phyloP scores from a whole-genome alignment of 108 stramenopile species.

The Phaeodactylum tricornutum region DNA sequence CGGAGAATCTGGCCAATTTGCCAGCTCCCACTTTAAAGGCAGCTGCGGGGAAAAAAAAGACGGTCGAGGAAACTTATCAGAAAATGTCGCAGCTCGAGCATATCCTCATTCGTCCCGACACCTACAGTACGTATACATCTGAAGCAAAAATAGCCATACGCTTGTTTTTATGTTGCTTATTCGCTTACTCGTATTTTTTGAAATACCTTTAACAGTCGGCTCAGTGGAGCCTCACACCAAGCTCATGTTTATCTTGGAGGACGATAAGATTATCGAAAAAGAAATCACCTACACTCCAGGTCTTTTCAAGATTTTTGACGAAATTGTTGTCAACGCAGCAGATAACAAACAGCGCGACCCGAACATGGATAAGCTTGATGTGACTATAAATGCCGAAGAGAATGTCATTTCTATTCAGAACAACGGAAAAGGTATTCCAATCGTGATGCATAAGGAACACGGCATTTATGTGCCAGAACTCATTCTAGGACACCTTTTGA shows the following conservation, averaged over 20 bases:
- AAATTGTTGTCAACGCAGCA: constrained; percentile 98
- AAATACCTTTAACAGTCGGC: constrained; percentile 40
- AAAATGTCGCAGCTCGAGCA: constrained; percentile 97
- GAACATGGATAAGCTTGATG: constrained; percentile 90
- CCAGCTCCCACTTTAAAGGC: neutral
- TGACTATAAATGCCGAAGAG: constrained; percentile 53
- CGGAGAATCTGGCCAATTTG: too few relatives aligned
- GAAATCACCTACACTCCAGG: constrained; percentile 91
- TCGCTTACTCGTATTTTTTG: neutral
- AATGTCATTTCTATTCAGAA: constrained; percentile 94
- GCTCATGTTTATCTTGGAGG: constrained; percentile 88
- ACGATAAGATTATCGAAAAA: constrained; percentile 52
- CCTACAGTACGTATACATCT: constrained; percentile 86
- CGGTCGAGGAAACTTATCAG: constrained; percentile 83
- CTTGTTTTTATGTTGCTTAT: neutral
- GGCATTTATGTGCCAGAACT: constrained; percentile 88
- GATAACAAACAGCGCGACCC: constrained; percentile 99
- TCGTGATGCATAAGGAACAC: constrained; percentile 73
- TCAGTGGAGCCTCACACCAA: constrained; percentile 68
- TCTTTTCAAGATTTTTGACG: constrained; percentile 99
- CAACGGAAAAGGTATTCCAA: constrained; percentile 87
- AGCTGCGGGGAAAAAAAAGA: constrained; percentile 10
- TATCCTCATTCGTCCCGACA: constrained; percentile 96
- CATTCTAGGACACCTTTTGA: constrained; percentile 97
- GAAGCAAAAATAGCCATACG: too few relatives aligned